phyloP scores from a whole-genome alignment of 2,329 filamentous ascomycete genomes.

The Cladophialophora yegresii region DNA sequence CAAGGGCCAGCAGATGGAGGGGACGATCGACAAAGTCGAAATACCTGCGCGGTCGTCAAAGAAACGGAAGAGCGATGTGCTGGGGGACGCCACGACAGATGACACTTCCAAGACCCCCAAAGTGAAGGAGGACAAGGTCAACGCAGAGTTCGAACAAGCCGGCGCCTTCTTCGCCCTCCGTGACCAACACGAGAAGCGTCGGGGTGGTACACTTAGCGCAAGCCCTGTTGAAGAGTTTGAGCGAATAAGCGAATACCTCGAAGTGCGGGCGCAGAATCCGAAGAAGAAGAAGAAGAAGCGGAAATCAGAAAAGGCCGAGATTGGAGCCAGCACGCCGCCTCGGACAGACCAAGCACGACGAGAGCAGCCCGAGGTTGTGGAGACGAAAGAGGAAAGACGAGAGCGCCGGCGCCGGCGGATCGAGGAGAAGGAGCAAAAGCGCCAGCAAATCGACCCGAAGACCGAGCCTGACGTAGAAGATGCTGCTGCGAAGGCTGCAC shows the following conservation, averaged over 20 bases:
- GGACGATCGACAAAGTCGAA: constrained; percentile 58
- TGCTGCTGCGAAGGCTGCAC: constrained; percentile 23
- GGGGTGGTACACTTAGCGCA: constrained; percentile 15
- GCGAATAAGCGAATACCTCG: constrained; percentile 32
- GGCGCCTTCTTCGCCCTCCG: constrained; percentile 27
- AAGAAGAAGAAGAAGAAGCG: constrained; percentile 23
- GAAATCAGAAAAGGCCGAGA: constrained; percentile 10
- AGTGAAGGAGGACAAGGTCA: constrained; percentile 17
- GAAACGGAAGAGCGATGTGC: constrained; percentile 34
- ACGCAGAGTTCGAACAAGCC: constrained; percentile 28
- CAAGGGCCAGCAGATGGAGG: constrained; percentile 72
- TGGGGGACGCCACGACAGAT: constrained; percentile 16
- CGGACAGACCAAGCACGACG: constrained; percentile 1
- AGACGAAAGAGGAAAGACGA: constrained; percentile 34
- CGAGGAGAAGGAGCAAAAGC: constrained; percentile 27
- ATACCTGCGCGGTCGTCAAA: constrained; percentile 30
- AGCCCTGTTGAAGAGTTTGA: constrained; percentile 32
- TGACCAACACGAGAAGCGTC: constrained; percentile 29
- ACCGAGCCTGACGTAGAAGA: constrained; percentile 12
- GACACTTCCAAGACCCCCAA: background rate
- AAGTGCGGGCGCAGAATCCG: constrained; percentile 21
- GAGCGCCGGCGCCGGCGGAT: constrained; percentile 28
- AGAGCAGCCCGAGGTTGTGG: constrained; percentile 3
- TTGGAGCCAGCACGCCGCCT: background rate
- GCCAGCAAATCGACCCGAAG: background rate